Evolutionary conservation across 2,329 filamentous ascomycete genomes (phyloP), one percentile per base, ranked within the genome.

Genomic region (Epichloe elymi): DNA sequence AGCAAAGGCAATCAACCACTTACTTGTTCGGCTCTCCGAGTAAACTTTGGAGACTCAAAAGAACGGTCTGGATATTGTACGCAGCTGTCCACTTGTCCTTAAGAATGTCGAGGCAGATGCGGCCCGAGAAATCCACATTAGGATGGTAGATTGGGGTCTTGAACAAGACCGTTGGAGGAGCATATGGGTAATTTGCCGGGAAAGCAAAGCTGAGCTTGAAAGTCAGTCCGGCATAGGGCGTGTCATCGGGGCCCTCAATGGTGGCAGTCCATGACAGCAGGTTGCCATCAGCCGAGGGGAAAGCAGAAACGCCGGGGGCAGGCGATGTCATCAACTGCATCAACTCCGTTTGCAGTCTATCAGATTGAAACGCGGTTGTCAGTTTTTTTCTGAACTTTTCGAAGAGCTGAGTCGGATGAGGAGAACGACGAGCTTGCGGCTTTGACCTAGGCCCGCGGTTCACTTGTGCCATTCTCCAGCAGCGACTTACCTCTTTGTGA

Each of bases 1-100:
- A 48, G 3, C 5, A 33, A 50, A 30, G 11, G 26, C n/a, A 33
- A 17, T 8, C 2, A 12, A 39, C 19, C 43, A 72, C 86, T 68
- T 73, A 97, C 93, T 98, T 98, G 73, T 98, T 98, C 37, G 93
- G 93, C 71, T 98, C 93, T 26, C 91, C 93, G 35, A 98, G 78
- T 63, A 98, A 73, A 69, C 90, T 96, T 71, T 98, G 93, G 69
- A 98, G 71, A 60, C 91, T 97, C 61, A 98, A 69, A 51, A 98
- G 74, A 45, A 98, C 88, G 45, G 86, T 95, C 68, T 94, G 88
- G 55, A 95, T 89, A 64, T 97, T 97, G 77, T 96, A 94, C 42
- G 94, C 90, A 17, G 93, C 89, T 53, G 89, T 95, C 93, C 93
- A 98, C 74, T 96, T 96, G 69, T 97, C 93, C 77, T 96, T 97